phyloP scores from a whole-genome alignment of 176 grass and related monocot genomes.

The Alloteropsis semialata region DNA sequence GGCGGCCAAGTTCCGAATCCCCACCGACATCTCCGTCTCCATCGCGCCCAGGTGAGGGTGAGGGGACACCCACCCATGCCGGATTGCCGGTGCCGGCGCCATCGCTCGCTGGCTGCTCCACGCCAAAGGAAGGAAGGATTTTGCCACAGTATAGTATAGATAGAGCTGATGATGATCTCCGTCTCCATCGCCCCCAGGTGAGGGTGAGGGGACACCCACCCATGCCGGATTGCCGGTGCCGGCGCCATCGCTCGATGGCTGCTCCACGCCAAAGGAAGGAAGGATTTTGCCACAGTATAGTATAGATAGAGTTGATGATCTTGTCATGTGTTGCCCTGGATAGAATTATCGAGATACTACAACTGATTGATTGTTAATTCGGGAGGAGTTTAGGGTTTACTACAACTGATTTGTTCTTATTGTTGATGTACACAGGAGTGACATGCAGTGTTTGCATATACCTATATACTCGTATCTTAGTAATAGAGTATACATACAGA shows the following conservation, averaged over 20 bases:
- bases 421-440: conserved; percentile 17
- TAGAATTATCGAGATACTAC: too few species aligned
- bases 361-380: neutral
- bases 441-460: neutral
- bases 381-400: neutral
- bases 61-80: too few species aligned
- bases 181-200: conserved; percentile 67
- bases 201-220: too few species aligned
- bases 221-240: too few species aligned
- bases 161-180: conserved; percentile 38
- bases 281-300: too few species aligned
- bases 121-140: too few species aligned
- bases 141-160: too few species aligned
- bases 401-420: too few species aligned
- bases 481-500: neutral
- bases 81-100: neutral
- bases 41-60: conserved; percentile 54
- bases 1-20: conserved; percentile 36
- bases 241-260: neutral
- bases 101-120: neutral
- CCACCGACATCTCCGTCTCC: conserved; percentile 76
- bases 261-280: too few species aligned
- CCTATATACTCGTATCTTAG: too few species aligned
- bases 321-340: too few species aligned
- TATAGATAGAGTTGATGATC: neutral